phyloP scores from a whole-genome alignment of 2,329 filamentous ascomycete species.

The Trichothecium roseum region DNA sequence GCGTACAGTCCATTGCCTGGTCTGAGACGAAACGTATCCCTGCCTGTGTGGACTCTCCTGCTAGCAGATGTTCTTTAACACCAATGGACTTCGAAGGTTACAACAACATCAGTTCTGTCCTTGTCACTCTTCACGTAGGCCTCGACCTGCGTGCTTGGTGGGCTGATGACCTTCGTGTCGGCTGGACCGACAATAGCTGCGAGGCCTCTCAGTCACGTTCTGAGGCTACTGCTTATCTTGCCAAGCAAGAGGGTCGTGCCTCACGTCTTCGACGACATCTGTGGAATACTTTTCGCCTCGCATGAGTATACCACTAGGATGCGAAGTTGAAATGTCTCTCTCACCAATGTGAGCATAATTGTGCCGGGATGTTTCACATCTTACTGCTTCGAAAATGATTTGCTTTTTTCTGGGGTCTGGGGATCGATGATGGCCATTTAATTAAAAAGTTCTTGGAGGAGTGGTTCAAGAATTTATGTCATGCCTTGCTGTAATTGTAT shows the following conservation, averaged over 20 bases:
- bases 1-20: constrained; percentile 27
- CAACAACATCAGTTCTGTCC: constrained; percentile 25
- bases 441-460: no score
- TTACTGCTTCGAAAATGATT: no score
- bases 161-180: constrained; percentile 28
- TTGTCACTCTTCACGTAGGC: constrained; percentile 26
- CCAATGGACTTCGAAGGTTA: constrained; percentile 25
- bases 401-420: no score
- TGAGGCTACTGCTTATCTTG: constrained; percentile 11
- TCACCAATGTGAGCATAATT: no score
- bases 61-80: constrained; percentile 22
- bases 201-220: constrained; percentile 24
- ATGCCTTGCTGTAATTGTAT: no score
- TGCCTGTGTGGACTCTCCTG: constrained; percentile 22
- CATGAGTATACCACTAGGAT: no score
- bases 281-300: constrained; percentile 11
- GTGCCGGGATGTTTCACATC: no score
- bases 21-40: constrained; percentile 27
- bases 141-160: constrained; percentile 28
- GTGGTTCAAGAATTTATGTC: no score
- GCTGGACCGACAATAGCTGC: constrained; percentile 31
- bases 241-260: constrained; percentile 21
- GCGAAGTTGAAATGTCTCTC: no score
- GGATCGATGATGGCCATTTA: no score
- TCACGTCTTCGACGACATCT: constrained; percentile 19